A percentile compares a stretch with the other conserved stretches of the same genome.
phyloP scores from a whole-genome alignment of 176 grass and related monocot genomes.

The Puya raimondii region DNA sequence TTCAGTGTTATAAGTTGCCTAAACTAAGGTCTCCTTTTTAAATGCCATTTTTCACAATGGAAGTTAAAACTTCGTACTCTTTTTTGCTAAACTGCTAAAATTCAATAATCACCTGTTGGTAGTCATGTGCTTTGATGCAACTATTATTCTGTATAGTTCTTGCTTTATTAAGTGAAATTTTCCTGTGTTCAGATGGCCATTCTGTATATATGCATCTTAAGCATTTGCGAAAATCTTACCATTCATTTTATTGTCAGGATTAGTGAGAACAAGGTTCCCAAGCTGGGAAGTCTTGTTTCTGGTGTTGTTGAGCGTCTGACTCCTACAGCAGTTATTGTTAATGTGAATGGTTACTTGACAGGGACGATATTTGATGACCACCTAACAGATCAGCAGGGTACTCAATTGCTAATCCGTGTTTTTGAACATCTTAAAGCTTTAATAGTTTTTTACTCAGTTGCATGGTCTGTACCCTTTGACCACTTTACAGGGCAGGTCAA shows the following conservation, averaged over 20 bases:
- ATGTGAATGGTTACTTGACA: conserved; percentile 62
- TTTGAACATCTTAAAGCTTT: not conserved
- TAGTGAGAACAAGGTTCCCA: conserved; percentile 34
- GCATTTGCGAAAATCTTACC: not conserved
- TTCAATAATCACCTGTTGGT: too few species aligned
- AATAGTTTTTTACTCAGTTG: conserved; percentile 17
- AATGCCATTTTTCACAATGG: too few species aligned
- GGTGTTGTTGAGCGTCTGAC: conserved; percentile 85
- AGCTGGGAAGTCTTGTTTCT: conserved; percentile 63
- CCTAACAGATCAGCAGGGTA: conserved; percentile 74
- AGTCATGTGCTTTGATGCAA: too few species aligned
- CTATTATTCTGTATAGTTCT: too few species aligned
- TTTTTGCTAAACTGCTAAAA: too few species aligned
- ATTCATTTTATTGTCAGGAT: conserved; percentile 16
- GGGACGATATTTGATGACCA: conserved; percentile 74
- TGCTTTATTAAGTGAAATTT: not conserved
- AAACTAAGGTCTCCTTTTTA: not conserved
- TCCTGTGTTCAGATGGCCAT: not conserved
- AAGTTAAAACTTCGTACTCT: too few species aligned
- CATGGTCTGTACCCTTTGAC: not conserved
- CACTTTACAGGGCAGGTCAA: conserved; percentile 50
- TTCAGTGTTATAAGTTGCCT: not conserved
- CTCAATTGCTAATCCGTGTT: not conserved
- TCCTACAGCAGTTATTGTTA: conserved; percentile 60
- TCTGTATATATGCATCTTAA: not conserved